Evolutionary conservation across 257 asterid genomes (phyloP), one percentile per base, ranked within the genome.

Genomic region (Capsicum baccatum): DNA sequence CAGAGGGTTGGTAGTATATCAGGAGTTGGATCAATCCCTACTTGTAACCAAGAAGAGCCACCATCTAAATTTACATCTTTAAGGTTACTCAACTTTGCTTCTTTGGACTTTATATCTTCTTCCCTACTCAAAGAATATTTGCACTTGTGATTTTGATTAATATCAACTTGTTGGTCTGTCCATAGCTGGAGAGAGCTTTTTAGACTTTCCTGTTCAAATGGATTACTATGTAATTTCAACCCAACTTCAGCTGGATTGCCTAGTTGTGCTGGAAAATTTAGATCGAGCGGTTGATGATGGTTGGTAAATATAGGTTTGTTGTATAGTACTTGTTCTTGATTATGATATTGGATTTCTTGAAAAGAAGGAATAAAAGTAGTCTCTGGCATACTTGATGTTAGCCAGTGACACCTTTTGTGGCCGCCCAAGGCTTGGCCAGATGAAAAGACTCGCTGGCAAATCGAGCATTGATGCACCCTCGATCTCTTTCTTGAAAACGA

Each of bases 381-480:
- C 35, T 91, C 93, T 0, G 92, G 55, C 14, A 91, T 80, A 82
- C 87, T 85, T 2, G 88, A 73, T 39, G 95, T 90, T 9, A 93
- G 87, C 98, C 97, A 95, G 9, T 94, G 98, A 21, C 99, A 94
- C 71, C 98, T 89, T 55, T 95, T 94, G 83, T 95, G 99, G 6
- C 97, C 97, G 0, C 96, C 99, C 13, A 95, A 88, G 33, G 97
- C 98, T 82, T 95, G 99, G 19, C 99, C 97, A 0, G 98, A 94
- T 48, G 97, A 84, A 58, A 95, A 94, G 47, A 93, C 90, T 19
- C 97, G 87, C 7, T 90, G 92, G 63, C 99, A 95, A 0, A 94
- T 93, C 0, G 97, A 93, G 82, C 98, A 95, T 67, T 93, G 96
- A 47, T 95, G 98, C 81, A 88, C 90, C 84, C 92, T 94, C 3